phyloP scores from a whole-genome alignment of 345 rosid species.

The Lumnitzera littorea region DNA sequence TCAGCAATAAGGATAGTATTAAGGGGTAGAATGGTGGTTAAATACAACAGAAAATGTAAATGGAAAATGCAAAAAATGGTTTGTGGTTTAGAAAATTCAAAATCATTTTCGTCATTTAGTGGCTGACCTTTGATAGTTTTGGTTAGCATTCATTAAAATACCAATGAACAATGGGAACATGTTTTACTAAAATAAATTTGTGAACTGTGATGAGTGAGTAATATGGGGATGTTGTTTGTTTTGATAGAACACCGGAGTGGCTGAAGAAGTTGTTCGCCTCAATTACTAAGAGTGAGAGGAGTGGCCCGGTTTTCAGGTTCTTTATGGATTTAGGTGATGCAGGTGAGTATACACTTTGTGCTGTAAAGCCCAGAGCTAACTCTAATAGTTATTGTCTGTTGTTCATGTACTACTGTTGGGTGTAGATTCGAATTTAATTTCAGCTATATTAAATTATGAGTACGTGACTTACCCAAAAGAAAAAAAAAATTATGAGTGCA shows the following conservation, averaged over 20 bases:
- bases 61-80: too few species aligned
- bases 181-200: too few species aligned
- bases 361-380: neutral
- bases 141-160: neutral
- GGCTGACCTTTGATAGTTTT: neutral
- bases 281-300: conserved; percentile 79
- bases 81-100: too few species aligned
- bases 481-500: too few species aligned
- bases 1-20: too few species aligned
- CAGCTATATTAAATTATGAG: too few species aligned
- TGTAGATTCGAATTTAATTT: too few species aligned
- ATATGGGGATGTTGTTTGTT: neutral
- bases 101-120: too few species aligned
- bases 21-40: too few species aligned
- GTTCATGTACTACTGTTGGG: neutral
- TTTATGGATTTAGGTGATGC: conserved; percentile 98
- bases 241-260: conserved; percentile 79
- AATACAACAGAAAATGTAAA: too few species aligned
- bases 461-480: too few species aligned
- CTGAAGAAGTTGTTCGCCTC: conserved; percentile 75
- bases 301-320: conserved; percentile 82
- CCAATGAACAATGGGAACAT: neutral
- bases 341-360: conserved; percentile 29
- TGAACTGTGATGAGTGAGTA: too few species aligned
- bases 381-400: neutral